Percentiles rank a stretch among this genome's conserved stretches.
These are phyloP conservation scores for Suillus fuscotomentosus DNA, from an alignment of 768 basidiomycete species.

Conservation along the genomic window DNA sequence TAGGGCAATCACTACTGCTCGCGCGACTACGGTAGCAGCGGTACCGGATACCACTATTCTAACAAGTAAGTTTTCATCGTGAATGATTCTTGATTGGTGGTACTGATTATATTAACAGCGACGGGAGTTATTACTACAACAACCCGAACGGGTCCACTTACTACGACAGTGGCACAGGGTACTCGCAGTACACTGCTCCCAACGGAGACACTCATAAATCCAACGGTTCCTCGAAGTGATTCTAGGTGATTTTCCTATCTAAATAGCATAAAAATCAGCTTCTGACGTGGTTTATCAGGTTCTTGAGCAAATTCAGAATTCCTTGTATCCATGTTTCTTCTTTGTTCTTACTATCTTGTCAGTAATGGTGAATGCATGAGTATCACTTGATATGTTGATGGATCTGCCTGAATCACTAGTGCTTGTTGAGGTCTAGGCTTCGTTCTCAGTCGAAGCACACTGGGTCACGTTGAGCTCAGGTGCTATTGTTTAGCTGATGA, in stretches of 20 bases:
- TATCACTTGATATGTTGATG: background rate
- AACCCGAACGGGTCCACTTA: conserved; percentile 64
- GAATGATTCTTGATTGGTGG: background rate
- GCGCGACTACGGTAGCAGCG: conserved; percentile 44
- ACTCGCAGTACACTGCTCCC: conserved; percentile 51
- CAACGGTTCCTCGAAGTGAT: conserved; percentile 21
- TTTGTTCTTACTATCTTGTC: background rate
- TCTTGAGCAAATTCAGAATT: background rate
- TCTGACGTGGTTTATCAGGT: background rate
- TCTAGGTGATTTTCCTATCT: background rate
- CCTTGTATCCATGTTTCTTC: background rate
- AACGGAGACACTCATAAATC: conserved; percentile 32
- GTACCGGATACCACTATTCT: conserved; percentile 59
- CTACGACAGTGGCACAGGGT: conserved; percentile 49
- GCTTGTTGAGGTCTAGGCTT: background rate
- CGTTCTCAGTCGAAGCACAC: background rate
- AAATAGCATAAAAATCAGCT: background rate
- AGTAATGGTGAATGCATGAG: background rate
- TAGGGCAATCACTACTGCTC: conserved; percentile 65
- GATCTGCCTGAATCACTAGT: background rate
- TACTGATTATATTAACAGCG: conserved; percentile 20
- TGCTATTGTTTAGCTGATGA: background rate
- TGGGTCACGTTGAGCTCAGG: background rate
- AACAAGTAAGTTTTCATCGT: conserved; percentile 40
- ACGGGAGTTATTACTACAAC: conserved; percentile 63